phyloP scores from a whole-genome alignment of 116 monocot genomes.

The Dioscorea cayenensis region DNA sequence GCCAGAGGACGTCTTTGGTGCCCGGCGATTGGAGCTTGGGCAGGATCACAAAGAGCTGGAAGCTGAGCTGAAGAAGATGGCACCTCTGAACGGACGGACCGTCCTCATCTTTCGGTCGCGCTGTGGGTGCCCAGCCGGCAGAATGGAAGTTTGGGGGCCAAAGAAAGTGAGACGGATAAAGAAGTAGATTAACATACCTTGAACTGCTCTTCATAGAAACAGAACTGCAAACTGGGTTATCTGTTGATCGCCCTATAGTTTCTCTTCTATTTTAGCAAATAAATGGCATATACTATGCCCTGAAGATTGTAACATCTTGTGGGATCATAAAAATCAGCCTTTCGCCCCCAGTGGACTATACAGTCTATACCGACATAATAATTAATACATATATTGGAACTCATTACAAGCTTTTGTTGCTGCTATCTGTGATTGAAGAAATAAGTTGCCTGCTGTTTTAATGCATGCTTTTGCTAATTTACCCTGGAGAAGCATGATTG shows the following conservation, averaged over 20 bases:
- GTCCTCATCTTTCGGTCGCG: constrained; percentile 73
- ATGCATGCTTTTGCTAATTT: neutral
- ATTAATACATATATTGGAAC: neutral
- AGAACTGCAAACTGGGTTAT: neutral
- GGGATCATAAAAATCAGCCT: neutral
- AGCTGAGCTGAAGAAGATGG: constrained; percentile 96
- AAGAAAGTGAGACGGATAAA: constrained; percentile 77
- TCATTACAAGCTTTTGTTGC: neutral
- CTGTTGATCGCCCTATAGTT: neutral
- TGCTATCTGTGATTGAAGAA: neutral
- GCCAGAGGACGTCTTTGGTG: constrained; percentile 31
- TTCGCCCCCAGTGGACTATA: neutral
- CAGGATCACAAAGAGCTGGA: constrained; percentile 79
- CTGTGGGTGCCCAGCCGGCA: constrained; percentile 71
- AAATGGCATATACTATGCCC: neutral
- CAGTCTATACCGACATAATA: neutral
- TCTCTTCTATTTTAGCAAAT: neutral
- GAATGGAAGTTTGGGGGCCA: constrained; percentile 91
- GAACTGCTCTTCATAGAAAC: constrained; percentile 5
- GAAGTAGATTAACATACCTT: constrained; percentile 37
- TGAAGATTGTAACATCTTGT: neutral
- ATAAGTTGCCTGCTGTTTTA: neutral
- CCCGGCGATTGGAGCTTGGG: constrained; percentile 35
- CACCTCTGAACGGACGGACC: constrained; percentile 75
- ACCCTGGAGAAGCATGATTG: neutral